Evolutionary conservation across 495 filamentous ascomycete genomes (phyloP), one percentile per base, ranked within the genome.

Genomic region (Alectoria sarmentosa): DNA sequence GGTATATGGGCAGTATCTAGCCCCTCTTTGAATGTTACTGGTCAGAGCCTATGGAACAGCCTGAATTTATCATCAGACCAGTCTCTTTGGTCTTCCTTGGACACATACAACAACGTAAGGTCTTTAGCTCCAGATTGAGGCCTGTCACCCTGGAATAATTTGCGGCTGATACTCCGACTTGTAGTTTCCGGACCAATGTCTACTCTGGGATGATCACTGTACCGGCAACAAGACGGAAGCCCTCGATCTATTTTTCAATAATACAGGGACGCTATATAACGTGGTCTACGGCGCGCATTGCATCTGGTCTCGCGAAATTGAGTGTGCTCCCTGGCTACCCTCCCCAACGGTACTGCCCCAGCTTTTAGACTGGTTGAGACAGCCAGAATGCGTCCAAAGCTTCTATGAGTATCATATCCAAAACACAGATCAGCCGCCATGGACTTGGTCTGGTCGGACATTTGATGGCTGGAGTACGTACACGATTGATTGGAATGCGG

Each of bases 311-410:
- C 56, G 34, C 34, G 56, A 59, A 11, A 6, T 19, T 26, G 34
- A 59, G 34, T 59, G 56, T 19, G 38, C 34, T 23, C 34, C 34
- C 14, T 59, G 56, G 56, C 28, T 59, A 38, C 34, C 26, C 21
- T 41, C 56, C 4, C 34, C 34, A 39, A 11, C 32, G 7, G 19
- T 14, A 28, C 9, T 37, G 15, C 42, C 49, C 14, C 17, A 30
- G 15, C 5, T 54, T 19, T 32, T 54, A 54, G 49, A 54, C 14
- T 54, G 49, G 60, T 30, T 62, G 26, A 41, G 60, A 36, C 4
- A 49, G 41, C 60, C 60, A n/a, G 60, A 62, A 23, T 62, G 60
- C 30, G 41, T 62, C 41, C 39, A 48, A 30, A 62, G 60, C 30
- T 48, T 42, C 23, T 28, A 48, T 44, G 60, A 62, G 21, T 62